A percentile compares a stretch with the other conserved stretches of the same genome.
phyloP scores from a whole-genome alignment of 2,329 filamentous ascomycete genomes.

The Rutstroemia sp. region DNA sequence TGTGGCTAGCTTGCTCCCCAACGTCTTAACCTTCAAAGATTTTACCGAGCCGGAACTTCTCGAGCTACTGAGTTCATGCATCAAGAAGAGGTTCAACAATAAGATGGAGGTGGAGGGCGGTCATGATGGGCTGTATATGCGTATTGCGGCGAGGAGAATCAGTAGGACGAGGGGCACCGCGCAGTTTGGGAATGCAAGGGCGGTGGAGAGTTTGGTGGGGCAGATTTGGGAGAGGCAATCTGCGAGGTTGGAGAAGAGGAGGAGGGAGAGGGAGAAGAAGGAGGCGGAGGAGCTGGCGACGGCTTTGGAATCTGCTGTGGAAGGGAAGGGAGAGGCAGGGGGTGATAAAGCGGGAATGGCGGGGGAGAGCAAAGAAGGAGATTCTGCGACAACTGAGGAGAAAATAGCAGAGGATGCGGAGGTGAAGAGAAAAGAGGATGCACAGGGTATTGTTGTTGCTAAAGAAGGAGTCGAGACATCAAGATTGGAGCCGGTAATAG shows the following conservation, averaged over 20 bases:
- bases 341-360: too few relatives aligned
- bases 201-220: slow-evolving; percentile 53
- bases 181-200: slow-evolving; percentile 66
- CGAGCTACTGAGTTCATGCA: slow-evolving; percentile 46
- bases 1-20: slow-evolving; percentile 59
- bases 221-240: slow-evolving; percentile 51
- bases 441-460: too few relatives aligned
- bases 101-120: slow-evolving; percentile 55
- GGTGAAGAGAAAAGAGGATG: background rate
- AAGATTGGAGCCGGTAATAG: background rate
- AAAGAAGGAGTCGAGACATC: too few relatives aligned
- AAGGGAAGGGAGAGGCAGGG: background rate
- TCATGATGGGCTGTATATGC: slow-evolving; percentile 49
- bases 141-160: slow-evolving; percentile 54
- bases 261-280: slow-evolving; percentile 1
- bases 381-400: too few relatives aligned
- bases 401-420: too few relatives aligned
- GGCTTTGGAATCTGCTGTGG: slow-evolving; percentile 33
- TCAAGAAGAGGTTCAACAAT: slow-evolving; percentile 44
- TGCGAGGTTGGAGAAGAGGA: slow-evolving; percentile 8
- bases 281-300: background rate
- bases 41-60: slow-evolving; percentile 58
- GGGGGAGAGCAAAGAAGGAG: too few relatives aligned
- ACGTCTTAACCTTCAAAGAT: slow-evolving; percentile 58
- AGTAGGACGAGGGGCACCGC: slow-evolving; percentile 53